Base-by-base conservation (phyloP, 1,139 yeast genomes). In the Yamadazyma diospyri region DNA sequence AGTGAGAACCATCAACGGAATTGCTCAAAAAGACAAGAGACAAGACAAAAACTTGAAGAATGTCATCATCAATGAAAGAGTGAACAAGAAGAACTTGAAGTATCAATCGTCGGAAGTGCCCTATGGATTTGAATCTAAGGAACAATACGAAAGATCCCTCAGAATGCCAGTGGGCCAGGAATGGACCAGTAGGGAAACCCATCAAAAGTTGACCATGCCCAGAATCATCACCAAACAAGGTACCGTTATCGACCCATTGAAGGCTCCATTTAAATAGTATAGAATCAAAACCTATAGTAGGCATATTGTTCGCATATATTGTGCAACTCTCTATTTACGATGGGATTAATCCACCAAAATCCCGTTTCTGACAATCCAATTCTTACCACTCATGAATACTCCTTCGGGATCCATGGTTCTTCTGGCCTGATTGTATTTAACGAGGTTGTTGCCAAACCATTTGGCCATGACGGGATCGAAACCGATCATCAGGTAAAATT, bases 131-230 rank as follows among this genome's bases (percentile, higher is more conserved):
- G 97, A 92, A 60, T 82, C 82, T 39, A 73, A 82, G 52, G 98
- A 88, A 55, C 97, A 92, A 61, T 94, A 92, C 57, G 98, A 92
- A 59, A 76, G 95, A 53, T 81, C 95, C 3, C 68, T 92, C 50
- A 76, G 95, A 53, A 83, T 88, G 88, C 97, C 98, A n/a, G 68
- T 92, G 41, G 98, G 98, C 20, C 95, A 86, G 59, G 96, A 92
- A 63, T 92, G 97, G 97, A 80, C 94, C 4, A 76, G 95, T 9
- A 77, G 88, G 51, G 84, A 78, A 35, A 79, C 95, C 2, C 94
- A 86, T 64, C 95, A 88, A 64, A 78, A 78, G 54, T 64, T 86
- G 47, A 86, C 94, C 39, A 88, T 85, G 78, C 98, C 98, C 29
- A 73, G 86, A 50, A 80, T 92, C 28, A 70, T 86, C 43, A 81